Percentiles rank a stretch among this genome's conserved stretches.
These are phyloP conservation scores for Coniophora puteana DNA, from an alignment of 1,284 basidiomycete genomes.

Conservation along the genomic window DNA sequence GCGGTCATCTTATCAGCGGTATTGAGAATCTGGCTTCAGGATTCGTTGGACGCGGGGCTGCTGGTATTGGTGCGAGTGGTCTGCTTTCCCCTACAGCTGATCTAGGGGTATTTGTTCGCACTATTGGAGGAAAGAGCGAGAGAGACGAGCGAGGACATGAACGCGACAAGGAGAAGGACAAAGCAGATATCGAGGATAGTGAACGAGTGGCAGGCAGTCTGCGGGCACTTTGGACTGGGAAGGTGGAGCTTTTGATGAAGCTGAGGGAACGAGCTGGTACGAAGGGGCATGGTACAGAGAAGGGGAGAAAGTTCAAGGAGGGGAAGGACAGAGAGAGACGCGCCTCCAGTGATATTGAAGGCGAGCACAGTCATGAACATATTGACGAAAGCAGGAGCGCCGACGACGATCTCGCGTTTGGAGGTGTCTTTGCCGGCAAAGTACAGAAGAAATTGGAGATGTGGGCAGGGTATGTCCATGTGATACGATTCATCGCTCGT, in stretches of 20 bases:
- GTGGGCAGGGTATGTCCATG: conserved; percentile 60
- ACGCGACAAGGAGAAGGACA: conserved; percentile 31
- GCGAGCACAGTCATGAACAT: conserved; percentile 7
- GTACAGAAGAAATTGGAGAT: conserved; percentile 67
- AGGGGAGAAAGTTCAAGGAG: conserved; percentile 16
- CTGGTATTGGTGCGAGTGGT: conserved; percentile 20
- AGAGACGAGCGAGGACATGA: conserved; percentile 21
- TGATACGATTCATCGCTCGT: not conserved
- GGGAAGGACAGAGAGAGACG: conserved; percentile 17
- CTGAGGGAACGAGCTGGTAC: conserved; percentile 27
- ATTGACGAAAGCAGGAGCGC: conserved; percentile 10
- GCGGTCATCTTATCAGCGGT: conserved; percentile 32
- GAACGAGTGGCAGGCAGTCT: conserved; percentile 33
- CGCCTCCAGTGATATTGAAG: conserved; percentile 30
- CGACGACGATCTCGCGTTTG: conserved; percentile 32
- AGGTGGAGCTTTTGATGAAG: conserved; percentile 21
- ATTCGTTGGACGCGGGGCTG: conserved; percentile 30
- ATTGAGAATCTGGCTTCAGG: conserved; percentile 35
- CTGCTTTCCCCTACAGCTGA: conserved; percentile 45
- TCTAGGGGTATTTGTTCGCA: conserved; percentile 32
- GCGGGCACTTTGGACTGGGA: conserved; percentile 30
- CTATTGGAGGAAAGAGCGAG: conserved; percentile 22
- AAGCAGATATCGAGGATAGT: conserved; percentile 26
- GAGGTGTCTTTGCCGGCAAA: conserved; percentile 52
- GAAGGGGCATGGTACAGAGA: conserved; percentile 16